Evolutionary conservation across 805 yeast species (phyloP).

Genomic region (Barnettozyma salicaria): DNA sequence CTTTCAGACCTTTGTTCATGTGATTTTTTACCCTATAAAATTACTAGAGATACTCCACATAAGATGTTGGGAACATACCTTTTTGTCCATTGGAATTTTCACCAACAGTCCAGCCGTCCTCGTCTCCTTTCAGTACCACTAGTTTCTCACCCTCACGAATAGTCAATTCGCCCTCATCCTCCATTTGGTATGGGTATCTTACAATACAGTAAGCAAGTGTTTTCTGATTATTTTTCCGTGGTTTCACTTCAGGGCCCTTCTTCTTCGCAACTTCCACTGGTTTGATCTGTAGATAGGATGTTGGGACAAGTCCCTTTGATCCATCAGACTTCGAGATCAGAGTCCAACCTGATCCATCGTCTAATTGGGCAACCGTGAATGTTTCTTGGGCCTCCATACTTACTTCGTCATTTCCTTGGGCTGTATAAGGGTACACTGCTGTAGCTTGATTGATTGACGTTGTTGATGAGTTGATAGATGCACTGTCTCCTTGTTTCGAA

Average conservation of each 20-base stretch:
- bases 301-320: conserved; percentile 75
- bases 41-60: conserved; percentile 30
- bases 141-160: conserved; percentile 71
- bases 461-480: conserved; percentile 19
- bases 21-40: neutral
- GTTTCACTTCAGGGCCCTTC: conserved; percentile 21
- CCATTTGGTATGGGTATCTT: conserved; percentile 23
- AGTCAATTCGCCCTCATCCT: conserved; percentile 73
- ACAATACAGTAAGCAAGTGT: conserved; percentile 18
- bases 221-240: conserved; percentile 15
- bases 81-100: conserved; percentile 51
- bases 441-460: conserved; percentile 28
- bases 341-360: conserved; percentile 92
- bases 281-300: conserved; percentile 43
- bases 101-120: conserved; percentile 96
- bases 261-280: conserved; percentile 10
- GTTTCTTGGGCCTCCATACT: conserved; percentile 54
- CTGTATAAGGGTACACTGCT: conserved; percentile 41
- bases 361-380: conserved; percentile 53
- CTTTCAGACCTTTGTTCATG: too few relatives aligned
- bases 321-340: conserved; percentile 44
- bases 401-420: conserved; percentile 73
- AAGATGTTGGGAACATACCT: conserved; percentile 78
- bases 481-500: conserved; percentile 8
- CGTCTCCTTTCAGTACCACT: conserved; percentile 59